These are phyloP conservation scores for Erodium maritimum DNA, from an alignment of 345 rosid genomes.

Conservation along the genomic window DNA sequence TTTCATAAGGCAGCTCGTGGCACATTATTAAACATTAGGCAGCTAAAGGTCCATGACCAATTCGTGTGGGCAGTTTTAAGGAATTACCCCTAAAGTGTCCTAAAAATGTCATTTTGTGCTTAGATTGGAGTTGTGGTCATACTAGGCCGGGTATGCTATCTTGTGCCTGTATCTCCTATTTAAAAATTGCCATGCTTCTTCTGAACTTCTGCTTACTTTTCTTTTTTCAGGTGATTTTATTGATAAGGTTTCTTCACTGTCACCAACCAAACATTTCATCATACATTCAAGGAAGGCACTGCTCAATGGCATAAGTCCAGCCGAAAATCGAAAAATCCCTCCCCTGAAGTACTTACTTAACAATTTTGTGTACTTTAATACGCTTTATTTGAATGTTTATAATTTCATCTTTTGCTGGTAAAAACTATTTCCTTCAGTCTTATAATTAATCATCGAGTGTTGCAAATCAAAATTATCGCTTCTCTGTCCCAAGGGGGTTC, in stretches of 20 bases:
- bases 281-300: conserved; percentile 96
- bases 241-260: conserved; percentile 76
- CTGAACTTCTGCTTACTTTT: neutral
- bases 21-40: too few species aligned
- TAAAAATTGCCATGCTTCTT: neutral
- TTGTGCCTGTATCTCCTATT: neutral
- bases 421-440: neutral
- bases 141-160: neutral
- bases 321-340: conserved; percentile 87
- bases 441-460: neutral
- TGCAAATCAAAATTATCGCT: neutral
- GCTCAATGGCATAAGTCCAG: conserved; percentile 84
- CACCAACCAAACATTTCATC: conserved; percentile 90
- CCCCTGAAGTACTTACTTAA: conserved; percentile 60
- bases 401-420: too few species aligned
- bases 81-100: too few species aligned
- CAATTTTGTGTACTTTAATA: conserved; percentile 4
- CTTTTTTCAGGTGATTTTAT: conserved; percentile 70
- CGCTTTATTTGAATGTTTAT: neutral
- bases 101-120: too few species aligned
- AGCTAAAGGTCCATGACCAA: too few species aligned
- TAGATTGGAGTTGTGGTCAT: neutral
- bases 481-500: neutral
- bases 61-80: too few species aligned
- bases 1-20: too few species aligned